phyloP scores from a whole-genome alignment of 108 stramenopile species.

The Nannochloropsis gaditana region DNA sequence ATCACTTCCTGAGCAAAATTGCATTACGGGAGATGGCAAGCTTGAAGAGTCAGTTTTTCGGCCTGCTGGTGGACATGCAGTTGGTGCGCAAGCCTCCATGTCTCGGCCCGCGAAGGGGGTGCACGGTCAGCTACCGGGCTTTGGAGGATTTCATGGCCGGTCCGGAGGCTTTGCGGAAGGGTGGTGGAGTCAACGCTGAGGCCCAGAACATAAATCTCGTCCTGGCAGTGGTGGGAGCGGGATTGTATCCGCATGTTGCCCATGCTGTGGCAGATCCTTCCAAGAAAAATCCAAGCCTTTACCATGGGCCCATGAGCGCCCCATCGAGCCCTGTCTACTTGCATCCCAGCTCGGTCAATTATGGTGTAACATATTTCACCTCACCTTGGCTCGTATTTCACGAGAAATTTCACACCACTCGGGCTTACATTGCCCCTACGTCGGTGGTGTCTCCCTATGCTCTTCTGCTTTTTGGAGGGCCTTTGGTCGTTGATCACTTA shows the following conservation, averaged over 20 bases:
- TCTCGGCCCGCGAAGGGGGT: not conserved
- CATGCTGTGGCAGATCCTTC: constrained; percentile 23
- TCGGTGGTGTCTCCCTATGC: constrained; percentile 81
- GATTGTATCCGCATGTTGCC: constrained; percentile 80
- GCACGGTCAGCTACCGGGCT: not conserved
- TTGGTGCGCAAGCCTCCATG: constrained; percentile 48
- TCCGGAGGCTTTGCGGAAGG: not conserved
- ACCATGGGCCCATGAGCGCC: constrained; percentile 26
- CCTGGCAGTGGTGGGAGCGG: constrained; percentile 78
- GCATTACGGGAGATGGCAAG: constrained; percentile 70
- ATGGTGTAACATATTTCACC: constrained; percentile 65
- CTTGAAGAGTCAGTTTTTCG: constrained; percentile 66
- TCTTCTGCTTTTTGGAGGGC: constrained; percentile 81
- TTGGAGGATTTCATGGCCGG: constrained; percentile 19
- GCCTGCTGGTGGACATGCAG: constrained; percentile 67
- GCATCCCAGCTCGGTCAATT: constrained; percentile 76
- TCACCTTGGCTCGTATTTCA: constrained; percentile 89
- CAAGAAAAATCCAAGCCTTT: not conserved
- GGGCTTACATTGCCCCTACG: constrained; percentile 77
- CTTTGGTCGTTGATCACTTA: constrained; percentile 71
- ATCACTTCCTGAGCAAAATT: constrained; percentile 65
- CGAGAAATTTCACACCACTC: constrained; percentile 75
- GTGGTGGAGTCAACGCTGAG: not conserved
- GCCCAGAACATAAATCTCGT: constrained; percentile 55
- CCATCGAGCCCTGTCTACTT: constrained; percentile 61